phyloP scores from a whole-genome alignment of 1,284 basidiomycete genomes.

The Tremellales sp. region DNA sequence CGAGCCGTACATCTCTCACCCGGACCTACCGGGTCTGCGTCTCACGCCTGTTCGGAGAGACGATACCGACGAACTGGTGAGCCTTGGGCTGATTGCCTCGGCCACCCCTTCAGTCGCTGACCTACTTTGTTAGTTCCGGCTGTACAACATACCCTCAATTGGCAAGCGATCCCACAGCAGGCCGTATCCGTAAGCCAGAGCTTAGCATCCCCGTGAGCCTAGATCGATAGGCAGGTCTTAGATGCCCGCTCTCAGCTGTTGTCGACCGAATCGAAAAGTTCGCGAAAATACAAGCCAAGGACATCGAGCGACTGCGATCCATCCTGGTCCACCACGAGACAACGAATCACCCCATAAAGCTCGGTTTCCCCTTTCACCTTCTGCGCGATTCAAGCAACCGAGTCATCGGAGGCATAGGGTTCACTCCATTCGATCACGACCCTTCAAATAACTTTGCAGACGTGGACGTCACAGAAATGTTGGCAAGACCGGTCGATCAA shows the following conservation, averaged over 20 bases:
- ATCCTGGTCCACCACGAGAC: not conserved
- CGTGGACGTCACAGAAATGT: not conserved
- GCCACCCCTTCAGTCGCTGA: too few species aligned
- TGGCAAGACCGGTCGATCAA: slow-evolving; percentile 1
- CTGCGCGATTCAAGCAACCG: not conserved
- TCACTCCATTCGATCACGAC: not conserved
- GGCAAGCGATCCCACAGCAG: too few species aligned
- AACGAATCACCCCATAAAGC: not conserved
- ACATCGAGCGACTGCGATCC: not conserved
- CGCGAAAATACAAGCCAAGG: not conserved
- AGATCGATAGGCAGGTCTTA: not conserved
- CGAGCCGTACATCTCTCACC: slow-evolving; percentile 5
- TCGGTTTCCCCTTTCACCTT: not conserved
- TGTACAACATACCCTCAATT: not conserved
- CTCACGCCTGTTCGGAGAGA: slow-evolving; percentile 2
- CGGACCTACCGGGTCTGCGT: not conserved
- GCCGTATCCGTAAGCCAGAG: not conserved
- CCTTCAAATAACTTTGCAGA: not conserved
- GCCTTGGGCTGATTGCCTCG: too few species aligned
- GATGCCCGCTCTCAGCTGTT: not conserved
- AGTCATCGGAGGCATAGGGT: not conserved
- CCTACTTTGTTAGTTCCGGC: not conserved
- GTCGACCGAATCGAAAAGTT: not conserved
- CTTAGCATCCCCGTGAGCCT: too few species aligned
- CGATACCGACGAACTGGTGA: slow-evolving; percentile 1